A percentile compares a stretch with the other conserved stretches of the same genome.
phyloP scores from a whole-genome alignment of 1,284 basidiomycete genomes.

The Moesziomyces sp. region DNA sequence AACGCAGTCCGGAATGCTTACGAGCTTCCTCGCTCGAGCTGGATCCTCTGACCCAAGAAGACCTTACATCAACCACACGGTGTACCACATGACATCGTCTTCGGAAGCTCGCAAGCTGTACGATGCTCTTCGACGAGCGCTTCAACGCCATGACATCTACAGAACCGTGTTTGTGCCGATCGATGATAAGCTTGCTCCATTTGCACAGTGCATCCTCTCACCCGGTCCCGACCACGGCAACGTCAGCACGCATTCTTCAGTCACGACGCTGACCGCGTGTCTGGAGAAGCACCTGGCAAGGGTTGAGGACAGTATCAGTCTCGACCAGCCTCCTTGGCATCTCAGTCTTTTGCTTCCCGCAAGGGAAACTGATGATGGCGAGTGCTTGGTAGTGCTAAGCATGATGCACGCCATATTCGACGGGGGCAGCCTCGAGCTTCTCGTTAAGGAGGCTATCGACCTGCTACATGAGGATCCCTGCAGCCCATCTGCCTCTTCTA shows the following conservation, averaged over 20 bases:
- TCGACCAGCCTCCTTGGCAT: slow-evolving; percentile 20
- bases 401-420: slow-evolving; percentile 34
- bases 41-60: not conserved
- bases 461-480: not conserved
- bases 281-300: slow-evolving; percentile 6
- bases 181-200: slow-evolving; percentile 27
- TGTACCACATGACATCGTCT: not conserved
- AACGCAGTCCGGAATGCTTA: slow-evolving; percentile 33
- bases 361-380: not conserved
- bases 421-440: slow-evolving; percentile 21
- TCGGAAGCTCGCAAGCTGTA: slow-evolving; percentile 4
- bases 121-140: slow-evolving; percentile 1
- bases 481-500: not conserved
- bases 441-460: slow-evolving; percentile 8
- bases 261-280: not conserved
- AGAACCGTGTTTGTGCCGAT: slow-evolving; percentile 20
- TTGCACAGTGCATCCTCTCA: slow-evolving; percentile 24
- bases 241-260: not conserved
- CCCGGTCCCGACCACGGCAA: slow-evolving; percentile 2
- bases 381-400: slow-evolving; percentile 10
- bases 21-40: slow-evolving; percentile 16
- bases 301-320: slow-evolving; percentile 3
- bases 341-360: slow-evolving; percentile 9
- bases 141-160: slow-evolving; percentile 5
- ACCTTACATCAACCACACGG: slow-evolving; percentile 7